phyloP scores from a whole-genome alignment of 331 rosid genomes.

The Dryas integrifolia region DNA sequence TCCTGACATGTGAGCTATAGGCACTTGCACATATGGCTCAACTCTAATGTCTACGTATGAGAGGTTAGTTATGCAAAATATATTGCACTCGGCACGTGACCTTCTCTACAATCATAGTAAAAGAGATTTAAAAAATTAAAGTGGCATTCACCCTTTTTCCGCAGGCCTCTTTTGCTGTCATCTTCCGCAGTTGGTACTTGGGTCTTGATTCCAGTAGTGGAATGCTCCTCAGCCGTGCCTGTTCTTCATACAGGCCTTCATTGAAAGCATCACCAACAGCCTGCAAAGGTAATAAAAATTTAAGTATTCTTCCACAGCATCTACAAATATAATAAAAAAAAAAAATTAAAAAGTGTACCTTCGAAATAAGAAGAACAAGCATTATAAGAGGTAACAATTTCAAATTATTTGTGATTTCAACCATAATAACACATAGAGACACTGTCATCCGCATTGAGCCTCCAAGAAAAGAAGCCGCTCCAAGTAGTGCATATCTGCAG shows the following conservation, averaged over 20 bases:
- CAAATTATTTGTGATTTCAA: conserved; percentile 92
- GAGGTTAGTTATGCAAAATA: not conserved
- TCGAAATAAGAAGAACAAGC: conserved; percentile 97
- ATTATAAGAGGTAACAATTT: conserved; percentile 81
- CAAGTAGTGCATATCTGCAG: conserved; percentile 84
- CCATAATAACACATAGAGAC: conserved; percentile 95
- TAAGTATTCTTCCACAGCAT: conserved; percentile 17
- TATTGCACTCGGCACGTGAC: not conserved
- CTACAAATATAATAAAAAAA: conserved; percentile 5
- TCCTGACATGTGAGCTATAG: conserved; percentile 5
- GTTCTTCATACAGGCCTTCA: conserved; percentile 91
- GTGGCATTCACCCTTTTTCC: conserved; percentile 64
- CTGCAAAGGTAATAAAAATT: conserved; percentile 39
- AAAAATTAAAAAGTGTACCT: conserved; percentile 48
- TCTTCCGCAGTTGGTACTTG: conserved; percentile 88
- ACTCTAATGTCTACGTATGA: not conserved
- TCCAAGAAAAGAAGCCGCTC: conserved; percentile 75
- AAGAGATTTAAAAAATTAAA: not conserved
- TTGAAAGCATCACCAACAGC: conserved; percentile 98
- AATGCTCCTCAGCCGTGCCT: conserved; percentile 74
- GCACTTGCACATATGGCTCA: not conserved
- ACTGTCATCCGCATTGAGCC: conserved; percentile 99
- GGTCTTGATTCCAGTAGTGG: conserved; percentile 95
- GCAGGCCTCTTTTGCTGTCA: conserved; percentile 89
- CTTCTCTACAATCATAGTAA: not conserved